These are phyloP conservation scores for Wakefieldia striispora DNA, from an alignment of 768 basidiomycete species.

Conservation along the genomic window DNA sequence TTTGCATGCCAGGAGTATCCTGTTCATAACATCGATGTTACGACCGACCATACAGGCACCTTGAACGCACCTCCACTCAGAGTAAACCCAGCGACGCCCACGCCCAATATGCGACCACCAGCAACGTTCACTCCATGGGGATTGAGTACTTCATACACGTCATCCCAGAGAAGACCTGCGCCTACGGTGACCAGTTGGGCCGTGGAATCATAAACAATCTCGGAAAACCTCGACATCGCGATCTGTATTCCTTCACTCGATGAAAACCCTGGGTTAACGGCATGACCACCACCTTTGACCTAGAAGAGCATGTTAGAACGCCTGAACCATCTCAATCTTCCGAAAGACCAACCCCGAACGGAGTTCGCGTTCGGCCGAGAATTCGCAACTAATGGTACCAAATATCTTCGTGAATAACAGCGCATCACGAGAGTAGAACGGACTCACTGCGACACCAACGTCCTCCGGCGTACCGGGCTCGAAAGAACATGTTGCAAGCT, in stretches of 20 bases:
- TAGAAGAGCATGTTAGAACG: conserved; percentile 11
- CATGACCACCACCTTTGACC: conserved; percentile 61
- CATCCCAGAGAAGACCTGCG: conserved; percentile 56
- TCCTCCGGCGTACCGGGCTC: too few relatives aligned
- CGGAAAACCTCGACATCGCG: conserved; percentile 46
- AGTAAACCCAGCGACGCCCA: conserved; percentile 54
- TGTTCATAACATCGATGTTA: conserved; percentile 1
- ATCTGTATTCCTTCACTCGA: conserved; percentile 57
- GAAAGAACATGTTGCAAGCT: too few relatives aligned
- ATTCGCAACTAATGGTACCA: background rate
- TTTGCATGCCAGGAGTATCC: conserved; percentile 63
- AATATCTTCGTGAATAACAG: too few relatives aligned
- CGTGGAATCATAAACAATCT: conserved; percentile 39
- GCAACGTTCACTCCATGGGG: conserved; percentile 51
- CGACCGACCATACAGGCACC: background rate
- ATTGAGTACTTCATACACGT: conserved; percentile 49
- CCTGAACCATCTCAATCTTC: too few relatives aligned
- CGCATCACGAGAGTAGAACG: too few relatives aligned
- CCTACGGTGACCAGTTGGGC: conserved; percentile 39
- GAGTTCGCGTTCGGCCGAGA: conserved; percentile 43
- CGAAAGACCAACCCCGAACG: conserved; percentile 13
- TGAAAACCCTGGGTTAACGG: conserved; percentile 51
- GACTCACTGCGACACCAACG: too few relatives aligned
- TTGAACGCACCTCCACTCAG: conserved; percentile 47
- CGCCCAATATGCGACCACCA: conserved; percentile 50